Evolutionary conservation across 225 moss, liverwort and hornwort species (phyloP).

Genomic region (Lunularia cruciata): DNA sequence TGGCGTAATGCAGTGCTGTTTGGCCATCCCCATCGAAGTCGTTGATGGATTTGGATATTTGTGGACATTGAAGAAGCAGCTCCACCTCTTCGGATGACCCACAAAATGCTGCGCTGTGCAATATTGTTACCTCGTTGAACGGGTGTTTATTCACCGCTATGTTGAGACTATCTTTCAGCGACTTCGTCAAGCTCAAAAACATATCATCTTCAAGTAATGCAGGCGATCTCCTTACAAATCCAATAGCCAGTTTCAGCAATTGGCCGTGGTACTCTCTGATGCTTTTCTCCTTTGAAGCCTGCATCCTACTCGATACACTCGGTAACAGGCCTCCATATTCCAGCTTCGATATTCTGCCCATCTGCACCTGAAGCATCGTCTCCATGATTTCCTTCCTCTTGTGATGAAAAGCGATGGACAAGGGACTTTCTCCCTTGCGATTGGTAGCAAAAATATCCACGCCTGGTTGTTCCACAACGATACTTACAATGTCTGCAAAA

Average conservation of each 20-base stretch:
- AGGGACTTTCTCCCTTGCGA: not conserved
- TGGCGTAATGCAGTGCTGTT: slow-evolving; percentile 2
- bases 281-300: not conserved
- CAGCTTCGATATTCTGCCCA: not conserved
- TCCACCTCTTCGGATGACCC: slow-evolving; percentile 8
- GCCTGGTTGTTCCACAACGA: not conserved
- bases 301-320: not conserved
- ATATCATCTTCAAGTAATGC: not conserved
- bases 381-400: not conserved
- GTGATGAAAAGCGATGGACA: not conserved
- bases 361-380: not conserved
- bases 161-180: not conserved
- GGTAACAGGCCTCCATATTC: not conserved
- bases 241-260: not conserved
- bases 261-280: slow-evolving; percentile 2
- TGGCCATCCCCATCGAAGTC: not conserved
- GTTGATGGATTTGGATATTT: not conserved
- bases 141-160: not conserved
- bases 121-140: not conserved
- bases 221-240: not conserved
- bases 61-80: not conserved
- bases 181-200: not conserved
- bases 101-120: slow-evolving; percentile 2
- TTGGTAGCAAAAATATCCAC: not conserved
- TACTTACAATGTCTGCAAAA: not conserved